Evolutionary conservation across 257 asterid species (phyloP).

Genomic region (Solanum commersonii): DNA sequence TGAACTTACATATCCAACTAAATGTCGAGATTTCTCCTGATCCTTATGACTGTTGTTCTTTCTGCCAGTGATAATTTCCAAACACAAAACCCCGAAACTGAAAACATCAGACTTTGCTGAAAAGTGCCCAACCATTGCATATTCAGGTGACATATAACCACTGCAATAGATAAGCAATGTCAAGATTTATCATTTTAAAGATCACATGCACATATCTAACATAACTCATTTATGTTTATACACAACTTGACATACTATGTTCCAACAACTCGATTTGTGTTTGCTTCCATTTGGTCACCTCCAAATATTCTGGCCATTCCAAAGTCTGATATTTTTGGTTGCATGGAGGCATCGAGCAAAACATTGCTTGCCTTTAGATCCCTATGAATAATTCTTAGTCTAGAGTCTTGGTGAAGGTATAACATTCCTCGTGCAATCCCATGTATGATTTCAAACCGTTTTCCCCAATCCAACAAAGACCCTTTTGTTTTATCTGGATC

Average conservation of each 20-base stretch:
- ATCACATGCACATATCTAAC: background rate
- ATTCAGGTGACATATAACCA: conserved; percentile 38
- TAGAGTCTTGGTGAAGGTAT: conserved; percentile 25
- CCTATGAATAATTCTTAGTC: conserved; percentile 24
- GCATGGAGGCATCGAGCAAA: conserved; percentile 12
- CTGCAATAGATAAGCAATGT: conserved; percentile 1
- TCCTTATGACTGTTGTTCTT: conserved; percentile 7
- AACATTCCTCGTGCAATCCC: conserved; percentile 26
- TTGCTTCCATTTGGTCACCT: conserved; percentile 20
- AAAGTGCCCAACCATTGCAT: conserved; percentile 29
- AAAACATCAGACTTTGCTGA: conserved; percentile 24
- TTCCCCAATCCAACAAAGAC: conserved; percentile 15
- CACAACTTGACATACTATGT: conserved; percentile 11
- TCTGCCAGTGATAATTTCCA: conserved; percentile 20
- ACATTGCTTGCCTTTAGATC: conserved; percentile 32
- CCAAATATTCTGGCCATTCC: conserved; percentile 29
- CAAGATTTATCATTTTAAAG: background rate
- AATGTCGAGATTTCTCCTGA: background rate
- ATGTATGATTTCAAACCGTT: conserved; percentile 10
- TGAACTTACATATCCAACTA: conserved; percentile 21
- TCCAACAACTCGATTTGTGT: conserved; percentile 22
- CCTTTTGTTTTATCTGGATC: conserved; percentile 9
- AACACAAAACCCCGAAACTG: conserved; percentile 19
- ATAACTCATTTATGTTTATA: background rate
- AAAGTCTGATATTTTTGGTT: conserved; percentile 35